Base-by-base conservation (phyloP, 148 eudicot genomes). In the Rhododendron molle region DNA sequence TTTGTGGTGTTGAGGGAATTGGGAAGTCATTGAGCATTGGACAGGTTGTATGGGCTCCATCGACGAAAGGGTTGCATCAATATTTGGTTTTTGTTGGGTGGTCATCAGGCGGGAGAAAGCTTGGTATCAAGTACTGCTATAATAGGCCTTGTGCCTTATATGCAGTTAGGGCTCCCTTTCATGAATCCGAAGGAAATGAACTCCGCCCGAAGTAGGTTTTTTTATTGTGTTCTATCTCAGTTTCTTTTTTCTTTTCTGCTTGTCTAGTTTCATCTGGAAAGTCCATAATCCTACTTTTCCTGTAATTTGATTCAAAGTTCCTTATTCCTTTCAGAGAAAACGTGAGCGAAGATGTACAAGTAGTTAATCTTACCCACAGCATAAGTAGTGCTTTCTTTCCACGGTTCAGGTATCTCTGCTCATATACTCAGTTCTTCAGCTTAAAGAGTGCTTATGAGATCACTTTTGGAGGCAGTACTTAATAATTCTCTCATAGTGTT, bases 31-130 rank as follows among this genome's bases (percentile, higher is more conserved):
- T 97, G 85, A 96, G 97, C 85, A 93, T 86, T 80, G 99, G 99
- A 69, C 98, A 97, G 90, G 98, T 94, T 86, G 84, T 94, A 36
- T 97, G 99, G 99, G 93, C 96, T 87, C 99, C 98, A 46, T 79
- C 91, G 40, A 84, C 85, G 47, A 73, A 92, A 85, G 89, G 80
- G 86, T 86, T 87, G 80, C 83, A 88, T 60, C 87, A 92, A 58
- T 89, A 93, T 85, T 91, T 97, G 81, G 92, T 97, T 86, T 95
- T 97, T 90, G 99, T 95, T 88, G 98, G 98, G 46, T 96, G 98
- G 98, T 88, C 93, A 46, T 89, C 93, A 47, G 86, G 86, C 16
- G 76, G 81, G 1, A 93, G 98, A 89, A 96, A 96, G 89, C 92
- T 96, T 56, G 98, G 98, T 58, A 94, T 96, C 76, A 94, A 92